phyloP scores from a whole-genome alignment of 345 rosid genomes.

The Arabis alpina region DNA sequence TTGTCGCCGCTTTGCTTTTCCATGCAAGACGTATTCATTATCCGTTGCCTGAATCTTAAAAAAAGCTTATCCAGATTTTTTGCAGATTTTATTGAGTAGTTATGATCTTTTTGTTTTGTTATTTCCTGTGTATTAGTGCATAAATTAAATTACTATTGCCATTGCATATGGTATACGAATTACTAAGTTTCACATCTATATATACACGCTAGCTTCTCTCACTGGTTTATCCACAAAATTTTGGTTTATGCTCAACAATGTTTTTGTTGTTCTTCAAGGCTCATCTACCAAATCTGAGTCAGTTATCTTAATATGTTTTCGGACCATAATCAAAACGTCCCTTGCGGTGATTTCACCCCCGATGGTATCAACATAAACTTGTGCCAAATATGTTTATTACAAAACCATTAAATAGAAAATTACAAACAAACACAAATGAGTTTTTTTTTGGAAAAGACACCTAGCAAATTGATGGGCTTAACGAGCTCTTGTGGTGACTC shows the following conservation, averaged over 20 bases:
- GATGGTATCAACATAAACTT: no score
- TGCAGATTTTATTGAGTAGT: neutral
- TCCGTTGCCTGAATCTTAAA: neutral
- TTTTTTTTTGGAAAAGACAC: no score
- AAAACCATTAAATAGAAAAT: no score
- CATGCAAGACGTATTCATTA: neutral
- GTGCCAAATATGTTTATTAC: no score
- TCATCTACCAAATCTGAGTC: no score
- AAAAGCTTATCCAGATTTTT: neutral
- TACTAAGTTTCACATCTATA: conserved; percentile 12
- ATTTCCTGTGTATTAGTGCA: conserved; percentile 43
- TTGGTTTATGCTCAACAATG: conserved; percentile 3
- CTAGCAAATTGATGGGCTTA: neutral
- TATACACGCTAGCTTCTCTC: conserved; percentile 12
- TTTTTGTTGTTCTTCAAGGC: no score
- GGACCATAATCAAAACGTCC: no score
- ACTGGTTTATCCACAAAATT: conserved; percentile 22
- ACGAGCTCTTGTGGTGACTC: neutral
- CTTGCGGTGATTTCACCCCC: no score
- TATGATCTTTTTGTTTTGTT: neutral
- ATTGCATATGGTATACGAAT: conserved; percentile 8
- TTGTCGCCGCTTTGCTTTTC: neutral
- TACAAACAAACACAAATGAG: no score
- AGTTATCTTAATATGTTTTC: neutral
- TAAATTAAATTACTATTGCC: neutral